phyloP scores from a whole-genome alignment of 2,329 filamentous ascomycete species.

The Cladophialophora immunda region DNA sequence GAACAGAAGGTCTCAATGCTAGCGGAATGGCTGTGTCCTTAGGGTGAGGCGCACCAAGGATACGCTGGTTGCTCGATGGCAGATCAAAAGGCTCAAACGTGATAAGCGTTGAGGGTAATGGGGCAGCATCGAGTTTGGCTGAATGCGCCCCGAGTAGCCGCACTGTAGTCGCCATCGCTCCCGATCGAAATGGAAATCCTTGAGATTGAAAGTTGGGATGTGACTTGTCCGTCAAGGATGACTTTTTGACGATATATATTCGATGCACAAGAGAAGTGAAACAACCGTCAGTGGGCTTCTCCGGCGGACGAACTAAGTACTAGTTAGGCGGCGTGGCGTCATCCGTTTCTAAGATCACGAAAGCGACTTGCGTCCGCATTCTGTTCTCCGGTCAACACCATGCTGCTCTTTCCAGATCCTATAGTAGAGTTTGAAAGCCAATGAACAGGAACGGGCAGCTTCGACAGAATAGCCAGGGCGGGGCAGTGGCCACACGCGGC shows the following conservation, averaged over 20 bases:
- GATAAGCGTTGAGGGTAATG: constrained; percentile 34
- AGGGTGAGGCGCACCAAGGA: constrained; percentile 52
- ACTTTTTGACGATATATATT: neutral
- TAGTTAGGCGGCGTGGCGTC: constrained; percentile 22
- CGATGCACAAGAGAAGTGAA: neutral
- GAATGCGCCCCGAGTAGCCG: constrained; percentile 15
- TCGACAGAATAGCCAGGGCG: too few relatives aligned
- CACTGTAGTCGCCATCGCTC: constrained; percentile 28
- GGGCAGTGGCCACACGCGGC: too few relatives aligned
- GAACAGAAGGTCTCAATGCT: constrained; percentile 48
- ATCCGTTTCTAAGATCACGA: constrained; percentile 27
- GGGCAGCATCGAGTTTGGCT: constrained; percentile 39
- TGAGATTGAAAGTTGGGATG: neutral
- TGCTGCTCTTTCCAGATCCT: neutral
- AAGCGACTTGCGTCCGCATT: neutral
- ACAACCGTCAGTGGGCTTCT: neutral
- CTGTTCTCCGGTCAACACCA: neutral
- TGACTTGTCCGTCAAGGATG: neutral
- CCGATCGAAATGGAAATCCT: neutral
- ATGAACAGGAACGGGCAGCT: neutral
- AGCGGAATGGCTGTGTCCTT: constrained; percentile 51
- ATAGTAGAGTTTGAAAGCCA: neutral
- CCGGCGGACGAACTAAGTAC: neutral
- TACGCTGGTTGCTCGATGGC: constrained; percentile 52
- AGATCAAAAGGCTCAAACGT: constrained; percentile 53